Conservation (phyloP, 2,329 filamentous ascomycete genomes). For the Cladosporium cucumerinum region DNA sequence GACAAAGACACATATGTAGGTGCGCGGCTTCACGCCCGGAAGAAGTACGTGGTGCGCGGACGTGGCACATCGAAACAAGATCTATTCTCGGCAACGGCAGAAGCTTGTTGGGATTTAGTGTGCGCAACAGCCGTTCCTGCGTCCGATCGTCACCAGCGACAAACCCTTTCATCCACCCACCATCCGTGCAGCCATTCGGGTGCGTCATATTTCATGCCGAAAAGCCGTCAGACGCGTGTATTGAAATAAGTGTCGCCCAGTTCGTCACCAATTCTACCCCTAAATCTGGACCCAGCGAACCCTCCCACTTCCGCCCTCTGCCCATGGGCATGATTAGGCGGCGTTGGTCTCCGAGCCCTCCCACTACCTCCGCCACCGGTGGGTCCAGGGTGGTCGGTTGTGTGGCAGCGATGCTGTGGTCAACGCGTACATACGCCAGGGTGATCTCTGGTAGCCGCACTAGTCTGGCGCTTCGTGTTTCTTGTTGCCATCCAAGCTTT, state of each 20-base stretch:
- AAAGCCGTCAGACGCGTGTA: slow-evolving; percentile 7
- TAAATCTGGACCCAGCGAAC: background rate
- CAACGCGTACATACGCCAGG: slow-evolving; percentile 13
- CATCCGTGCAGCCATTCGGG: background rate
- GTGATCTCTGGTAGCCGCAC: slow-evolving; percentile 4
- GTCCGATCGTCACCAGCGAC: background rate
- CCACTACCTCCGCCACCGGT: slow-evolving; percentile 2
- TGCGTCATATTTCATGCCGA: background rate
- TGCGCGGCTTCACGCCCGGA: background rate
- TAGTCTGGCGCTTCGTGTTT: slow-evolving; percentile 13
- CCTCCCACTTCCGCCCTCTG: background rate
- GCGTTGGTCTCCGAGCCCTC: background rate
- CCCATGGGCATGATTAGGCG: slow-evolving; percentile 5
- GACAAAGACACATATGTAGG: background rate
- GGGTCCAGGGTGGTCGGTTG: slow-evolving; percentile 8
- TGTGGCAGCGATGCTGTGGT: slow-evolving; percentile 12
- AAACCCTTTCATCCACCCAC: background rate
- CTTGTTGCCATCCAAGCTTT: slow-evolving; percentile 14
- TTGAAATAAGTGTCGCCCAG: background rate
- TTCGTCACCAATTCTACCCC: background rate
- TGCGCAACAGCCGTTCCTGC: background rate
- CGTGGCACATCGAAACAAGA: background rate
- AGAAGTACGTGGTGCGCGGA: background rate
- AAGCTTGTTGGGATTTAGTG: background rate
- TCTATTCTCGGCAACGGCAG: background rate